Evolutionary conservation across 768 basidiomycete species (phyloP), one percentile per base, ranked within the genome.

Genomic region (Galerina marginata): DNA sequence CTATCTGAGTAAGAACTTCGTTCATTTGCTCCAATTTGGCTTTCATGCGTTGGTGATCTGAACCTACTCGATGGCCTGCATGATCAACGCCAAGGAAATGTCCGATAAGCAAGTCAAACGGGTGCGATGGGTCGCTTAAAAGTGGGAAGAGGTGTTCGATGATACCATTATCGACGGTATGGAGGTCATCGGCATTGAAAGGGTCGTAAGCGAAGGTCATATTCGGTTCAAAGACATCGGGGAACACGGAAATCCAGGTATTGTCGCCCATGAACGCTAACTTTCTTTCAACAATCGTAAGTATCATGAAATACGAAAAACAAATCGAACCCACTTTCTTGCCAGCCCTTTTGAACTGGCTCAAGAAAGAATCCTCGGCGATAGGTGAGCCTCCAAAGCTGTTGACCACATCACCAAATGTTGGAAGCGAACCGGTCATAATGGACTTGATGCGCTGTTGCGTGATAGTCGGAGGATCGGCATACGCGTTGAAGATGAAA

Each of bases 151-250:
- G 79, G 67, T 98, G 89, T 11, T 77, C 67, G 39, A 92, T 89
- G 56, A 99, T 95, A 6, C 96, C 96, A 52, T 90, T 81, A 68
- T 99, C 97, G 48, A 99, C 97, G 0, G 93, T 90, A 68, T 99
- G 95, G 3, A 99, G 81, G 71, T 99, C 97, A 72, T 99, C 97
- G 60, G 99, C 97, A 73, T 99, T 95, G 82, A 99, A 99, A 0
- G 95, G 96, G 74, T 97, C 96, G 71, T 87, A 99, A 0, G 96
- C 89, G 69, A 86, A 91, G 1, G 90, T 81, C 80, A 91, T 86
- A 67, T 92, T 88, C 12, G 78, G 72, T 29, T 83, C 79, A 65
- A 98, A 95, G 4, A 85, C 76, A 54, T 83, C 76, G 0, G 96
- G 93, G 69, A 95, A 99, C 10, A 96, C 84, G 1, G 88, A 84